Evolutionary conservation across 805 yeast genomes (phyloP), one percentile per base, ranked within the genome.

Genomic region (Candida sphagnicola): DNA sequence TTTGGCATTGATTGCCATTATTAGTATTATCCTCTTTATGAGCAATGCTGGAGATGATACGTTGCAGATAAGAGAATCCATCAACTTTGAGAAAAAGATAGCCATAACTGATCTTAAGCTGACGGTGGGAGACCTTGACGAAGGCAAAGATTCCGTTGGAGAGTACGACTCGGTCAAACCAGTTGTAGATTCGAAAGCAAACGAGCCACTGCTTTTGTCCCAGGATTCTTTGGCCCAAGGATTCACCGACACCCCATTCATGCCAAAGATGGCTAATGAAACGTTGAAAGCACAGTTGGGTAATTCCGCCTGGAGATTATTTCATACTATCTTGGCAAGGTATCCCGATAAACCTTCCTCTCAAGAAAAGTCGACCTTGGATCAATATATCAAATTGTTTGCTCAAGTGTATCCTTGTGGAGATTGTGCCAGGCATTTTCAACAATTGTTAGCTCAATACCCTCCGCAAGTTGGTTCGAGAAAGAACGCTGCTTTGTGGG

Each of bases 321-420:
- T 93, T 54, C 99, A 93, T 61, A 91, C 98, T 0, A 80, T 90
- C 24, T 68, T 93, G 35, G 95, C 98, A 1, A 74, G 96, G 54
- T 93, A 85, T 55, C 98, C 99, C 0, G 96, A 85, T 31, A 63
- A 65, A 18, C 99, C 99, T 14, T 62, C 81, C 1, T 48, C 54
- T 3, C 74, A 72, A 32, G 89, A 91, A 53, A 72, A 78, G 37
- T 57, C 68, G 21, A 84, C 91, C 18, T 65, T 93, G 34, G 52
- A 62, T 13, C 74, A 67, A 41, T 93, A 80, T 57, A 72, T 93
- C 15, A 63, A 77, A 16, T 65, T 86, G 25, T 93, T 90, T 64
- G 89, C 93, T 1, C 87, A 90, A 51, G 91, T 93, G 8, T 93
- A 93, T 48, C 99, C 99, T 0, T 91, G 98, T 63, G 95, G 95